Evolutionary conservation across 2,329 filamentous ascomycete species (phyloP).

Genomic region (Acephala macrosclerotiorum): DNA sequence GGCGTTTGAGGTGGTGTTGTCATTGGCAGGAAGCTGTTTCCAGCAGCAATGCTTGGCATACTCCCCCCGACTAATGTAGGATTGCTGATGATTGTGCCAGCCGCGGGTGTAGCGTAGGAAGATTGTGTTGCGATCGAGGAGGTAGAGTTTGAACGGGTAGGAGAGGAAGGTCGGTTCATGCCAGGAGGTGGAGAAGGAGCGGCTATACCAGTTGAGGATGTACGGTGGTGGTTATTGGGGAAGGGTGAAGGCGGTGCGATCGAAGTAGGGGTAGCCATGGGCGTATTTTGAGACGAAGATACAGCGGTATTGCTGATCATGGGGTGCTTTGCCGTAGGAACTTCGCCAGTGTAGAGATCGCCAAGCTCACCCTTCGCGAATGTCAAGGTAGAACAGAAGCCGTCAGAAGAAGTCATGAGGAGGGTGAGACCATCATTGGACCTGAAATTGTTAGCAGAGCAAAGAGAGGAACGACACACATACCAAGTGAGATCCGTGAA

Average conservation of each 20-base stretch:
- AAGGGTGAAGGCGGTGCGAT: slow-evolving; percentile 69
- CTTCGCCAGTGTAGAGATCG: slow-evolving; percentile 76
- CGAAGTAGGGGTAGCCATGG: slow-evolving; percentile 74
- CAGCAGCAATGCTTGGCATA: slow-evolving; percentile 78
- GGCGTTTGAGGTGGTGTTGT: slow-evolving; percentile 94
- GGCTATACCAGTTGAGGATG: slow-evolving; percentile 62
- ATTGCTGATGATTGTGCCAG: slow-evolving; percentile 68
- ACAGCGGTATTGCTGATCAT: slow-evolving; percentile 45
- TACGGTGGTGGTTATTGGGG: slow-evolving; percentile 58
- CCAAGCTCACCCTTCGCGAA: slow-evolving; percentile 87
- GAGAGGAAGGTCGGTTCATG: slow-evolving; percentile 71
- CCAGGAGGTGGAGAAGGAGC: slow-evolving; percentile 65
- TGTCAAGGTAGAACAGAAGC: slow-evolving; percentile 92
- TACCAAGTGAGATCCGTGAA: slow-evolving; percentile 98
- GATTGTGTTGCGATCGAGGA: slow-evolving; percentile 78
- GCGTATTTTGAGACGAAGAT: slow-evolving; percentile 69
- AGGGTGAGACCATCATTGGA: slow-evolving; percentile 79
- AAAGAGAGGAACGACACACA: slow-evolving; percentile 44
- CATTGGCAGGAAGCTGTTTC: slow-evolving; percentile 69
- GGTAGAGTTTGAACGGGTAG: slow-evolving; percentile 83
- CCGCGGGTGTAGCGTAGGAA: slow-evolving; percentile 47
- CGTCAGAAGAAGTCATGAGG: slow-evolving; percentile 96
- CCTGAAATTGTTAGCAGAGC: slow-evolving; percentile 54
- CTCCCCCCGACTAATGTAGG: slow-evolving; percentile 80
- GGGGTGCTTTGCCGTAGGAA: slow-evolving; percentile 57